Percentiles rank a stretch among this genome's conserved stretches.
Conservation (phyloP, 2,329 filamentous ascomycete genomes). For the Fusarium circinatum region DNA sequence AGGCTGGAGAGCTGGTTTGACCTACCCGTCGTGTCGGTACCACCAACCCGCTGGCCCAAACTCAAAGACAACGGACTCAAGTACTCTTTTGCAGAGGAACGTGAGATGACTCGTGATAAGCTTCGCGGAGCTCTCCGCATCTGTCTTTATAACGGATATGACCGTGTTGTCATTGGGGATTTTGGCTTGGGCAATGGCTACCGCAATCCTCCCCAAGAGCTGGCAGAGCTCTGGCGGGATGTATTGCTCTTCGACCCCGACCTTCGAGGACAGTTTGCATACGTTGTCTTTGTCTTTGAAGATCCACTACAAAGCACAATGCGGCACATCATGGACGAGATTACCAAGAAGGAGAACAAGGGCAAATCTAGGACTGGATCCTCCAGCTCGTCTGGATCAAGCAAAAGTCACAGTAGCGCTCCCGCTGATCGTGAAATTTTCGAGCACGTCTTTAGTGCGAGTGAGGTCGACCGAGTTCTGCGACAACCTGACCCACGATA, state of each 20-base stretch:
- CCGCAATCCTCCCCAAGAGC: conserved; percentile 71
- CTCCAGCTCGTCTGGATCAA: conserved; percentile 44
- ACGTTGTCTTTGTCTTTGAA: conserved; percentile 73
- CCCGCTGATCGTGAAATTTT: conserved; percentile 64
- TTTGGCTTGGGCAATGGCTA: conserved; percentile 73
- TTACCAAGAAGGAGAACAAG: conserved; percentile 61
- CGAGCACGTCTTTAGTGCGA: conserved; percentile 60
- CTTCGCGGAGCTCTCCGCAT: conserved; percentile 77
- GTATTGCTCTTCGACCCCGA: conserved; percentile 71
- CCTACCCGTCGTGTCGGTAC: conserved; percentile 78
- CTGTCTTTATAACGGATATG: conserved; percentile 68
- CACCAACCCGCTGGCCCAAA: conserved; percentile 78
- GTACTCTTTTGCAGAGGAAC: conserved; percentile 78
- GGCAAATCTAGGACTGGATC: conserved; percentile 48
- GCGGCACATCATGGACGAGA: conserved; percentile 64
- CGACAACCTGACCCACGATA: conserved; percentile 65
- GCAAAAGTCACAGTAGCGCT: conserved; percentile 44
- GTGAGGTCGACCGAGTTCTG: conserved; percentile 61
- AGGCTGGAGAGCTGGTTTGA: conserved; percentile 64
- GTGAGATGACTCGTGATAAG: conserved; percentile 77
- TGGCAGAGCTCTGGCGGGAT: conserved; percentile 74
- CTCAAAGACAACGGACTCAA: conserved; percentile 72
- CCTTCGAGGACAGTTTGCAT: conserved; percentile 68
- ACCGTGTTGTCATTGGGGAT: conserved; percentile 69
- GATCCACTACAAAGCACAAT: conserved; percentile 64